Percentiles rank a stretch among this genome's conserved stretches.
These are phyloP conservation scores for Rhizodiscina lignyota DNA, from an alignment of 495 filamentous ascomycete species.

Conservation along the genomic window DNA sequence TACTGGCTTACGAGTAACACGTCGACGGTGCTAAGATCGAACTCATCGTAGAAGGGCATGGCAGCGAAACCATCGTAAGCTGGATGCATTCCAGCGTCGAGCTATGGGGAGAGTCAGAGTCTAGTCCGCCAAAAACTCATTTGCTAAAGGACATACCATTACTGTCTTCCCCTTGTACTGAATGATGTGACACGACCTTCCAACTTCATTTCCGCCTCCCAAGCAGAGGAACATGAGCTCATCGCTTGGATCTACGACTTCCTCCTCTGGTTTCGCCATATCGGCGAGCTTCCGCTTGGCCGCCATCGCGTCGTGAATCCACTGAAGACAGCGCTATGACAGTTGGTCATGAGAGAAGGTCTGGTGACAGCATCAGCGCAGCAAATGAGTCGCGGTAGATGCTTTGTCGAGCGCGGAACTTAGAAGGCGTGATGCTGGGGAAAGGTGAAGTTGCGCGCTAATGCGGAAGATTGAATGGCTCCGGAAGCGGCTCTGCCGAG, in stretches of 20 bases:
- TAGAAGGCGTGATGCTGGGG: too few species aligned
- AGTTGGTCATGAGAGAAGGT: constrained; percentile 9
- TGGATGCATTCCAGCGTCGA: constrained; percentile 92
- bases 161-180: constrained; percentile 99
- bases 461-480: too few species aligned
- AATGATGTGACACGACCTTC: constrained; percentile 90
- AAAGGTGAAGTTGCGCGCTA: too few species aligned
- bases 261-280: constrained; percentile 19
- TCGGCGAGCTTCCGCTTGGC: constrained; percentile 29
- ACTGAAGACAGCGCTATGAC: too few species aligned
- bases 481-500: too few species aligned
- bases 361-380: constrained; percentile 1
- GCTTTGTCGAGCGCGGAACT: too few species aligned
- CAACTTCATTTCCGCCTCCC: constrained; percentile 93
- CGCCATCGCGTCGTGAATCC: constrained; percentile 24
- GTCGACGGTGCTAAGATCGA: constrained; percentile 92
- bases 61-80: constrained; percentile 91
- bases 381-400: background rate
- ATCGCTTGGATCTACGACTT: constrained; percentile 41
- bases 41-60: constrained; percentile 95
- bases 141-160: constrained; percentile 46
- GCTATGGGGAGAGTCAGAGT: constrained; percentile 28
- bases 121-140: background rate
- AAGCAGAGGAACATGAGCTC: constrained; percentile 86
- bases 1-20: constrained; percentile 97